These are phyloP conservation scores for Calocybe cyanea DNA, from an alignment of 768 basidiomycete genomes.

Conservation along the genomic window DNA sequence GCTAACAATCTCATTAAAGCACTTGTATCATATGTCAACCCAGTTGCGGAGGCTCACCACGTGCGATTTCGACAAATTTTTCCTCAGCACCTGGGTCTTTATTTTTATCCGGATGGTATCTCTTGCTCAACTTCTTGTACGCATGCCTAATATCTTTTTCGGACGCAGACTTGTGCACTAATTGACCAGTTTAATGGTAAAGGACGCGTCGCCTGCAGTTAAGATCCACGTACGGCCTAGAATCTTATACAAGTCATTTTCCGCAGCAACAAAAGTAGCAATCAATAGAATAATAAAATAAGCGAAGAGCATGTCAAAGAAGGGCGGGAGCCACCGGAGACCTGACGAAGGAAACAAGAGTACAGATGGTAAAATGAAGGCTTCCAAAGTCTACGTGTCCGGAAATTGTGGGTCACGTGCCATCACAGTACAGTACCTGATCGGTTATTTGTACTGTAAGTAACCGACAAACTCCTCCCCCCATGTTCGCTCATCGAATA, in stretches of 20 bases:
- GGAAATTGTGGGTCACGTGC: conserved; percentile 13
- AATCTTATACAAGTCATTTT: conserved; percentile 77
- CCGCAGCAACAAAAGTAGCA: conserved; percentile 34
- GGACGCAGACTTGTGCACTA: conserved; percentile 72
- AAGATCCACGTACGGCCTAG: conserved; percentile 63
- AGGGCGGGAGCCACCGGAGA: conserved; percentile 9
- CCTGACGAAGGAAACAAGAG: not conserved
- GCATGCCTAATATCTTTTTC: conserved; percentile 89
- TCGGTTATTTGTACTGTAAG: too few species aligned
- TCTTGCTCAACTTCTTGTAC: conserved; percentile 85
- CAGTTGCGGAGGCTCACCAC: conserved; percentile 49
- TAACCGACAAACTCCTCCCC: conserved; percentile 1
- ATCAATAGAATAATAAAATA: conserved; percentile 35
- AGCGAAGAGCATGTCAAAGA: conserved; percentile 29
- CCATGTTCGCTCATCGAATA: conserved; percentile 17
- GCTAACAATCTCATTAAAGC: conserved; percentile 40
- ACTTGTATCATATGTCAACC: not conserved
- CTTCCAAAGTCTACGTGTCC: conserved; percentile 17
- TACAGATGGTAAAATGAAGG: conserved; percentile 5
- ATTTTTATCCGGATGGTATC: conserved; percentile 96
- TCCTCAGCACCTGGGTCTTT: conserved; percentile 77
- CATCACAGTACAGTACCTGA: not conserved
- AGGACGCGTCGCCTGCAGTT: conserved; percentile 16
- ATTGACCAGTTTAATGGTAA: conserved; percentile 13
- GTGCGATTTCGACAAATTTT: conserved; percentile 87